A percentile compares a stretch with the other conserved stretches of the same genome.
Evolutionary conservation across 257 asterid species (phyloP).

Genomic region (Verbena officinalis): DNA sequence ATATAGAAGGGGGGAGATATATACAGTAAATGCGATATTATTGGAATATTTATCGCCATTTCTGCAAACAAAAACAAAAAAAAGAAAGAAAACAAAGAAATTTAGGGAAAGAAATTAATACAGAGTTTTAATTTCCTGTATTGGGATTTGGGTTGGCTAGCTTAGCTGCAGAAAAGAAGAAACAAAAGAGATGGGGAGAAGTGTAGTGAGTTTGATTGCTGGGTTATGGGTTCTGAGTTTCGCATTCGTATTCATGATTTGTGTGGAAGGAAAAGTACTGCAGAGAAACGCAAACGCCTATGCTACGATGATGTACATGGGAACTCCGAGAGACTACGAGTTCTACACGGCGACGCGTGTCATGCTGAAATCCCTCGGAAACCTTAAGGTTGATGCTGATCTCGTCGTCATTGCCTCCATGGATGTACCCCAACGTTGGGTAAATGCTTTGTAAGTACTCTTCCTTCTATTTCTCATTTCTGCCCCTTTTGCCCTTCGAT

Average conservation of each 20-base stretch:
- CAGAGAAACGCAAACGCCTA: conserved; percentile 61
- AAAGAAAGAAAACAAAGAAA: neutral
- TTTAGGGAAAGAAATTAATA: no score
- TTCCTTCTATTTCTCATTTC: neutral
- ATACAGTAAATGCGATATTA: neutral
- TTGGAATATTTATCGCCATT: conserved; percentile 10
- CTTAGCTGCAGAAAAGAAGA: neutral
- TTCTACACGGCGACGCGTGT: conserved; percentile 88
- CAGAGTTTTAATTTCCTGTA: neutral
- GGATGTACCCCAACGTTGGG: conserved; percentile 86
- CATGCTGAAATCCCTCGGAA: conserved; percentile 67
- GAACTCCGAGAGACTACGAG: conserved; percentile 93
- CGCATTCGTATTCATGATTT: conserved; percentile 2
- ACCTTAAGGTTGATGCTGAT: conserved; percentile 74
- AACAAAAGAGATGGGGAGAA: conserved; percentile 15
- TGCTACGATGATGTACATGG: conserved; percentile 99
- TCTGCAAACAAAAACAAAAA: neutral
- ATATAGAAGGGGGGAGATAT: neutral
- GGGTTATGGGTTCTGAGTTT: conserved; percentile 20
- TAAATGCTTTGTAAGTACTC: conserved; percentile 72
- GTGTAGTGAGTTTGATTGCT: conserved; percentile 16
- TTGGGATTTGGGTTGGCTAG: neutral
- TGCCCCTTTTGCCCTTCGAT: neutral
- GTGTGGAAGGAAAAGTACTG: conserved; percentile 29
- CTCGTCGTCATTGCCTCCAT: conserved; percentile 92